Evolutionary conservation across 768 basidiomycete species (phyloP).

Genomic region (Hysterangium stoloniferum): DNA sequence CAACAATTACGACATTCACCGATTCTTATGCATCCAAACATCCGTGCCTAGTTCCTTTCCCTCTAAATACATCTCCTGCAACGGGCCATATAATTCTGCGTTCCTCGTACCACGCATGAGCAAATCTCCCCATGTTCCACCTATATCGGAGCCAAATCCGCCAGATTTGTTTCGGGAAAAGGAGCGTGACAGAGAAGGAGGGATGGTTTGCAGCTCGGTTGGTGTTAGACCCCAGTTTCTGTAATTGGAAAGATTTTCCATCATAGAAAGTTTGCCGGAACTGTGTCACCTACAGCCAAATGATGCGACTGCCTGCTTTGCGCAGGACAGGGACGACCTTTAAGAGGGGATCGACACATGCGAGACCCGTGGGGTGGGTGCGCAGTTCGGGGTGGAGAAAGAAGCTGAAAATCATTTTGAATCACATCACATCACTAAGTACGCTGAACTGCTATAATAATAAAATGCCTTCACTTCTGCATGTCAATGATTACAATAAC

Average conservation of each 20-base stretch:
- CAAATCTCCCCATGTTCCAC: constrained; percentile 45
- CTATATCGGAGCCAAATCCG: constrained; percentile 47
- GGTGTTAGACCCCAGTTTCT: constrained; percentile 72
- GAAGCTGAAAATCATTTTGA: constrained; percentile 33
- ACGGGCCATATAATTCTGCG: constrained; percentile 54
- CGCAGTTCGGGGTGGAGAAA: constrained; percentile 58
- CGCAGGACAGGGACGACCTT: constrained; percentile 42
- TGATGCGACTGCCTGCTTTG: constrained; percentile 43
- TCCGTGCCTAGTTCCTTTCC: constrained; percentile 51
- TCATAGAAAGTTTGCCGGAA: background rate
- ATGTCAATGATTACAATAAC: constrained; percentile 64
- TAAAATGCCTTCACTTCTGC: constrained; percentile 48
- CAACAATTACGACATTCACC: constrained; percentile 25
- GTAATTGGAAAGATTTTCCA: background rate
- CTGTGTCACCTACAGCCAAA: constrained; percentile 45
- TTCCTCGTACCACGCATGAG: constrained; percentile 53
- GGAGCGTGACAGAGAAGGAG: constrained; percentile 49
- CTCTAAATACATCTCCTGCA: constrained; percentile 46
- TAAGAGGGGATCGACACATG: constrained; percentile 49
- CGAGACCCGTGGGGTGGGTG: constrained; percentile 45
- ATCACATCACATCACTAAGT: background rate
- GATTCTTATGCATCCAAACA: constrained; percentile 67
- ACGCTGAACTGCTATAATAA: background rate
- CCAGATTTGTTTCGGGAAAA: constrained; percentile 41
- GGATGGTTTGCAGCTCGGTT: constrained; percentile 52